Evolutionary conservation across 2,329 filamentous ascomycete species (phyloP).

Genomic region (Neofusicoccum umdonicola): DNA sequence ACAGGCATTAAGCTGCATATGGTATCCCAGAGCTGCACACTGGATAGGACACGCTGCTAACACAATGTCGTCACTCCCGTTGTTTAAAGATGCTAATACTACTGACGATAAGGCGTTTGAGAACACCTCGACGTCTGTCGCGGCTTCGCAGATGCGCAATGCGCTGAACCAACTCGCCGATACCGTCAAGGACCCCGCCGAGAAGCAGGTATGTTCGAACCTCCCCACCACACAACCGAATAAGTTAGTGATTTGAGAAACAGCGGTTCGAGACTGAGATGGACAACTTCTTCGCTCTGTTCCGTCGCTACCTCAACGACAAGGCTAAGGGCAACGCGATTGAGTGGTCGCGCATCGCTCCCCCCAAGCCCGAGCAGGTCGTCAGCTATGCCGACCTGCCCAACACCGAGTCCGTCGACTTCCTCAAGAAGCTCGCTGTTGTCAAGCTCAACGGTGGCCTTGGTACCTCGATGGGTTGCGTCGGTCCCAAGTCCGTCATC

Average conservation of each 20-base stretch:
- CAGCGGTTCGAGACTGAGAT: conserved; percentile 97
- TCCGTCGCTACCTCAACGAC: conserved; percentile 97
- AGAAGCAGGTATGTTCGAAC: conserved; percentile 67
- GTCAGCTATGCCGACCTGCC: conserved; percentile 89
- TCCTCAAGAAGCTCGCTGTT: conserved; percentile 95
- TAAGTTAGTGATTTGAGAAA: conserved; percentile 20
- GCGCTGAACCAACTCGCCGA: conserved; percentile 88
- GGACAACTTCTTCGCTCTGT: conserved; percentile 99
- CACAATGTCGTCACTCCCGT: background rate
- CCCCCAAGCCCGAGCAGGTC: conserved; percentile 89
- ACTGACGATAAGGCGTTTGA: conserved; percentile 75
- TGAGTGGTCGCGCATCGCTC: conserved; percentile 95
- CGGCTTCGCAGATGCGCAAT: conserved; percentile 99
- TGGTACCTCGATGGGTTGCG: conserved; percentile 98
- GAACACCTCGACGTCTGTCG: conserved; percentile 97
- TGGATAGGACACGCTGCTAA: conserved; percentile 12
- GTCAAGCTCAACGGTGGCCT: conserved; percentile 99
- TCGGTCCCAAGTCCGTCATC: conserved; percentile 98
- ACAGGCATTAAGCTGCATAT: background rate
- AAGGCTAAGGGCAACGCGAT: conserved; percentile 97
- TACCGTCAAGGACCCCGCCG: conserved; percentile 74
- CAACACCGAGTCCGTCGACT: conserved; percentile 86
- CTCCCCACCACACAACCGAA: background rate
- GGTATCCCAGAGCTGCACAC: background rate
- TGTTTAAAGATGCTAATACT: conserved; percentile 8